A percentile compares a stretch with the other conserved stretches of the same genome.
Conservation (phyloP, 371 early-diverging fungal species). For the Rhizomucor pusillus region DNA sequence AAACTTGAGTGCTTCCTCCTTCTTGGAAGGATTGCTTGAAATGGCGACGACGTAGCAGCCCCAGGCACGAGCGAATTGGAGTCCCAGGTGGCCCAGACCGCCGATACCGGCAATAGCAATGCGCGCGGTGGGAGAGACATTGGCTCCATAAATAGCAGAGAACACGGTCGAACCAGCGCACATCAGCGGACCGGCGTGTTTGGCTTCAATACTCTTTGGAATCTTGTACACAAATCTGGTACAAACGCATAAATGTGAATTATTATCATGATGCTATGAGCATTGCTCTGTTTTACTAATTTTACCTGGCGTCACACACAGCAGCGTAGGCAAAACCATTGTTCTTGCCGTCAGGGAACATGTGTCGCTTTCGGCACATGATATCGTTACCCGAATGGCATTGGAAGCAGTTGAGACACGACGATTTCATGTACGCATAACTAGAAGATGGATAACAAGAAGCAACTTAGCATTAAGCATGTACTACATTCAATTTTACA, state of each 20-base stretch:
- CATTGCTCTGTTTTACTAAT: not conserved
- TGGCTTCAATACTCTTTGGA: conserved; percentile 48
- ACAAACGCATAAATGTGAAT: conserved; percentile 3
- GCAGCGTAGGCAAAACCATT: conserved; percentile 47
- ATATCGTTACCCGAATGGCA: conserved; percentile 48
- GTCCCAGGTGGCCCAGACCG: conserved; percentile 66
- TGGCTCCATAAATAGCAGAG: conserved; percentile 47
- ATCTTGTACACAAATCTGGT: conserved; percentile 47
- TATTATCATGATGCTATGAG: not conserved
- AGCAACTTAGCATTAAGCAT: not conserved
- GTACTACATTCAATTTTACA: not conserved
- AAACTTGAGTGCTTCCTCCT: conserved; percentile 61
- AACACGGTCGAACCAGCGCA: conserved; percentile 71
- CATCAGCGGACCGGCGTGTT: conserved; percentile 57
- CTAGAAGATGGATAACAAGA: not conserved
- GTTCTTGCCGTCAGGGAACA: conserved; percentile 47
- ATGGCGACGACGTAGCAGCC: conserved; percentile 52
- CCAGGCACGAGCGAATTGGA: conserved; percentile 65
- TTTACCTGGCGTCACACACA: conserved; percentile 44
- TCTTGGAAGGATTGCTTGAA: conserved; percentile 44
- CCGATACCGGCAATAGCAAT: conserved; percentile 73
- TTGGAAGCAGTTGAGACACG: conserved; percentile 40
- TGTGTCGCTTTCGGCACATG: conserved; percentile 35
- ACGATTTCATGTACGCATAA: conserved; percentile 33
- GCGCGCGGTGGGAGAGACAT: conserved; percentile 43